Percentiles rank a stretch among this genome's conserved stretches.
Evolutionary conservation across 257 asterid species (phyloP).

Genomic region (Solanum chmielewskii): DNA sequence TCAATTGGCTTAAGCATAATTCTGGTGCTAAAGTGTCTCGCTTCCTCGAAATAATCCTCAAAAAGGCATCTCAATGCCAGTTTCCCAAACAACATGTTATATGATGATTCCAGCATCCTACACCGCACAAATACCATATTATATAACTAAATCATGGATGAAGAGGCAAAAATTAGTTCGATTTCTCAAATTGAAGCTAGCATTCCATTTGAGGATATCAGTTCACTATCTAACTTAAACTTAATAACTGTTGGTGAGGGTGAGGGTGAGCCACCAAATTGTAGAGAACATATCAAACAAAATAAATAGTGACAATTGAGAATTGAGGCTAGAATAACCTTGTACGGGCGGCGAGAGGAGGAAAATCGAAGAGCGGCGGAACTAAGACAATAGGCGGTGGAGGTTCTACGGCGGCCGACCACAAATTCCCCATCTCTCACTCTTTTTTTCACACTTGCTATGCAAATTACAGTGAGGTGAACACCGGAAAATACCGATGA

Average conservation of each 20-base stretch:
- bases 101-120: constrained; percentile 92
- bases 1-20: constrained; percentile 87
- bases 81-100: constrained; percentile 70
- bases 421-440: constrained; percentile 46
- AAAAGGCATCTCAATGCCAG: constrained; percentile 67
- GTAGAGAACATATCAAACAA: not conserved
- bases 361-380: constrained; percentile 93
- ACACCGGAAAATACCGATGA: not conserved
- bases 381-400: constrained; percentile 89
- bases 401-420: constrained; percentile 20
- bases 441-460: not conserved
- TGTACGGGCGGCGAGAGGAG: constrained; percentile 90
- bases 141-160: not conserved
- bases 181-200: not conserved
- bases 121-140: constrained; percentile 6
- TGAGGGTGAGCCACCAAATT: not conserved
- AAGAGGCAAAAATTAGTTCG: not conserved
- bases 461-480: not conserved
- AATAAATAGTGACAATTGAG: not conserved
- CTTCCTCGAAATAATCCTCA: constrained; percentile 74
- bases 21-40: constrained; percentile 52
- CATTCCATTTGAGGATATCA: not conserved
- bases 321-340: constrained; percentile 5
- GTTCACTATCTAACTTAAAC: not conserved
- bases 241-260: not conserved